These are phyloP conservation scores for Fusarium coicis DNA, from an alignment of 2,329 filamentous ascomycete species.

Conservation along the genomic window DNA sequence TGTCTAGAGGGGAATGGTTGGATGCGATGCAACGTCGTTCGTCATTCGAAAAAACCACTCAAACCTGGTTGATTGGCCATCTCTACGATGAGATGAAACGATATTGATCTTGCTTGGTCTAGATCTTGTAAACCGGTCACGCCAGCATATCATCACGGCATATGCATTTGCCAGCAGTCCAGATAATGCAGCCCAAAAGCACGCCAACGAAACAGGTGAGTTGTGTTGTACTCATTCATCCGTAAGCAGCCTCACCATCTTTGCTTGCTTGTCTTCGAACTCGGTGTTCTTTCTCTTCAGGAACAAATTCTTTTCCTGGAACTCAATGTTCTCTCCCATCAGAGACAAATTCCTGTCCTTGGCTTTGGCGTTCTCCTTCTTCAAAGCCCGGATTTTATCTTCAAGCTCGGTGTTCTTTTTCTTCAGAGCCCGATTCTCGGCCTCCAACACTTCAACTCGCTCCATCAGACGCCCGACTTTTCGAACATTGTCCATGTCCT, in stretches of 20 bases:
- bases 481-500: not conserved
- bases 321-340: too few relatives aligned
- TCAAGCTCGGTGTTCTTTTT: not conserved
- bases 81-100: not conserved
- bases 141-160: conserved; percentile 14
- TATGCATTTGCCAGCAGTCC: conserved; percentile 14
- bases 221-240: not conserved
- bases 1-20: not conserved
- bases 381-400: not conserved
- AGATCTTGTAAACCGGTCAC: conserved; percentile 22
- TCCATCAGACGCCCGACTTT: not conserved
- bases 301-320: too few relatives aligned
- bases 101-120: not conserved
- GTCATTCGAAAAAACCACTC: conserved; percentile 14
- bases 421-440: not conserved
- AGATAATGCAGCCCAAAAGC: not conserved
- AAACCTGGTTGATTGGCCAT: not conserved
- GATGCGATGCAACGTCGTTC: conserved; percentile 19
- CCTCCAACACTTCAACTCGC: not conserved
- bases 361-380: not conserved
- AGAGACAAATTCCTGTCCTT: not conserved
- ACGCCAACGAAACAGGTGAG: not conserved
- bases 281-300: not conserved
- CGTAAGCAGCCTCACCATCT: too few relatives aligned
- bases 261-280: not conserved